phyloP scores from a whole-genome alignment of 2,329 filamentous ascomycete genomes.

The Hymenoscyphus infarciens region DNA sequence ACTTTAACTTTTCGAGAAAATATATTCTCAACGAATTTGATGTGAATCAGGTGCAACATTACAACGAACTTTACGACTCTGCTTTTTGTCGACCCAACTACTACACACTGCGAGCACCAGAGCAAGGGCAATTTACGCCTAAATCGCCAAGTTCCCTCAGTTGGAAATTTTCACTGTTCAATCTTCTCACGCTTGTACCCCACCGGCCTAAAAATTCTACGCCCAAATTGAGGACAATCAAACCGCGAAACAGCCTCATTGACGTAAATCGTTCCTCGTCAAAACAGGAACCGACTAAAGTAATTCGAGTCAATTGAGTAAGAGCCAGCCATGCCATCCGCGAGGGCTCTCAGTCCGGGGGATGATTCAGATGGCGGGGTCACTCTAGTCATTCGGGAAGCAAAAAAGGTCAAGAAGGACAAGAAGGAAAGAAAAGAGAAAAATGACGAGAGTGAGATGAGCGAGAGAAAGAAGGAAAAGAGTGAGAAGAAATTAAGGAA shows the following conservation, averaged over 20 bases:
- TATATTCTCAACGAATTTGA: slow-evolving; percentile 1
- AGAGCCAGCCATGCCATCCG: not conserved
- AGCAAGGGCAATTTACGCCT: not conserved
- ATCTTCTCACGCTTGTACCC: not conserved
- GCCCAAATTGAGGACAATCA: not conserved
- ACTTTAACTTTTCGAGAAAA: slow-evolving; percentile 7
- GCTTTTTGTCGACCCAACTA: not conserved
- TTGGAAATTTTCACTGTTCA: not conserved
- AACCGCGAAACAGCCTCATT: not conserved
- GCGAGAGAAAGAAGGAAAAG: slow-evolving; percentile 7
- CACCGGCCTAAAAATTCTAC: not conserved
- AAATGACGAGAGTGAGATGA: slow-evolving; percentile 7
- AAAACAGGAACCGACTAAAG: not conserved
- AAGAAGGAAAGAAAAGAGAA: not conserved
- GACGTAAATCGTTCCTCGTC: not conserved
- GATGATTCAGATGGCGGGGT: not conserved
- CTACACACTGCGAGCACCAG: not conserved
- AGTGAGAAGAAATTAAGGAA: slow-evolving; percentile 10
- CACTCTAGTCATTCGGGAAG: not conserved
- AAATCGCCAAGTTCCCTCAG: not conserved
- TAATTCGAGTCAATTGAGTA: not conserved
- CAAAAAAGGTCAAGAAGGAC: not conserved
- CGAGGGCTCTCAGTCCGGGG: not conserved
- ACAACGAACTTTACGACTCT: not conserved
- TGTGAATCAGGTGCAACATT: not conserved